Base-by-base conservation (phyloP, 106 monocot species). In the Allium sativum region DNA sequence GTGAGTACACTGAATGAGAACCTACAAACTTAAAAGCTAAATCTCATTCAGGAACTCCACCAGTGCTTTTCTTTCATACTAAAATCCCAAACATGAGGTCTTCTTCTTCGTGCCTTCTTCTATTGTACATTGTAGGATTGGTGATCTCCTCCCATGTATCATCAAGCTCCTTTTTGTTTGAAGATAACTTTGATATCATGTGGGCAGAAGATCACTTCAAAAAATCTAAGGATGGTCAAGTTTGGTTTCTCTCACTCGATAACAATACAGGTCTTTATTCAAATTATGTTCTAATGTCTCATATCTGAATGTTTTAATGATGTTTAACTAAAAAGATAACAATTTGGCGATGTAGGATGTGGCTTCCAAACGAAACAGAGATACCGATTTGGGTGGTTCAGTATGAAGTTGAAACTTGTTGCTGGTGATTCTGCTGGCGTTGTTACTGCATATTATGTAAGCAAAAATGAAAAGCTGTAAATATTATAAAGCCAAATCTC, bases 351-450 rank as follows among this genome's bases (percentile, higher is more conserved):
- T 41, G 52, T 52, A 65, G 64, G 64, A 0, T 65, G 64, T 77
- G 40, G 77, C 45, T 46, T 61, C 65, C 43, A 77, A 48, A 96
- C 96, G 0, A 76, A 73, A 45, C 74, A 96, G 47, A 41, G 87
- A 55, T 91, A 91, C 47, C 53, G 81, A 43, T 91, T 91, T 57
- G 96, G 96, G 11, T 96, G 96, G 96, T 96, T 91, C 82, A 82
- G 90, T 72, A 96, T 96, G 96, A 96, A 91, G 81, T 77, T 96
- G 66, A 91, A 85, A 76, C 84, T 96, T n/a, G 96, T 87, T 40
- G 90, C 84, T 9, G 91, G 91, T 21, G 96, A 96, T 73, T 96
- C 96, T 6, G 96, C 96, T 21, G 96, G 96, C 6, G 87, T 96
- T 5, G 96, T 96, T 22, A 96, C 96, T 9, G 96, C 96, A 10